These are phyloP conservation scores for Helotiales sp. DNA, from an alignment of 2,329 filamentous ascomycete genomes.

Conservation along the genomic window DNA sequence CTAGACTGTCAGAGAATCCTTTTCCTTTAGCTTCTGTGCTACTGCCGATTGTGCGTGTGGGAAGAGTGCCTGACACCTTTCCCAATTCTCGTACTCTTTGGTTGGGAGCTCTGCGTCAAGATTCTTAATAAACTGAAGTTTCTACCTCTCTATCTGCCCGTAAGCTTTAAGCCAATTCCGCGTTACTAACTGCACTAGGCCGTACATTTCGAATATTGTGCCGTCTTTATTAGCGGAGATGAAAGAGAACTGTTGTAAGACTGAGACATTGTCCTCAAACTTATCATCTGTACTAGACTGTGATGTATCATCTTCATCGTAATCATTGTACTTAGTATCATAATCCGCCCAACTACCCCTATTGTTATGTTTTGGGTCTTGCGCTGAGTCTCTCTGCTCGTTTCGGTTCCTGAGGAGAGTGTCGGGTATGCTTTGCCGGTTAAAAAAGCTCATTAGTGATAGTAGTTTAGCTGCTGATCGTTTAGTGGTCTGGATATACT, in stretches of 20 bases:
- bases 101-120: slow-evolving; percentile 20
- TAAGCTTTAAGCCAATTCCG: slow-evolving; percentile 23
- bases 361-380: not conserved
- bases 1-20: not conserved
- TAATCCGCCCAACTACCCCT: not conserved
- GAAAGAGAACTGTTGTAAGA: slow-evolving; percentile 17
- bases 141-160: slow-evolving; percentile 3
- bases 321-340: not conserved
- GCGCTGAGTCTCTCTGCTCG: not conserved
- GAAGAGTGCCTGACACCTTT: not conserved
- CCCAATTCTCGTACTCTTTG: slow-evolving; percentile 10
- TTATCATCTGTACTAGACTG: slow-evolving; percentile 10
- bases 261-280: slow-evolving; percentile 1
- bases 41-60: not conserved
- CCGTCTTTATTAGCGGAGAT: slow-evolving; percentile 7
- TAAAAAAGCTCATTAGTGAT: slow-evolving; percentile 41
- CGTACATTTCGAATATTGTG: slow-evolving; percentile 20
- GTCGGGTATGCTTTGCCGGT: slow-evolving; percentile 41
- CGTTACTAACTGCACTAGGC: slow-evolving; percentile 22
- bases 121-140: slow-evolving; percentile 12
- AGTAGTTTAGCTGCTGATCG: slow-evolving; percentile 38
- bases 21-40: not conserved
- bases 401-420: slow-evolving; percentile 24
- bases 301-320: slow-evolving; percentile 8
- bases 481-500: slow-evolving; percentile 36